Conservation (phyloP, 2,329 filamentous ascomycete species). For the Colletotrichum sp. region DNA sequence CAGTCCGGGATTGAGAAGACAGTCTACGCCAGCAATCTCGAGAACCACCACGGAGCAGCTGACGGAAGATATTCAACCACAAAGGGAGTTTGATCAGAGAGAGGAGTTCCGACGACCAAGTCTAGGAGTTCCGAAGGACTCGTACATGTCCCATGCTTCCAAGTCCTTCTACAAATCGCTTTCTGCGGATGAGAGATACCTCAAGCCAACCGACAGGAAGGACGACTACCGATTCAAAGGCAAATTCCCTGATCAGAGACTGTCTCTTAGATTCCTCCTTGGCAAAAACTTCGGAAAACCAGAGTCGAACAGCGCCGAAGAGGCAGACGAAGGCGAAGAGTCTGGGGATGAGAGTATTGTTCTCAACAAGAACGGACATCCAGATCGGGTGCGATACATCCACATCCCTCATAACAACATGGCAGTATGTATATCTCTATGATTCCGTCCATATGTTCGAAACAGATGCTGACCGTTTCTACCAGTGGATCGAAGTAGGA, state of each 20-base stretch:
- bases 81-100: too few relatives aligned
- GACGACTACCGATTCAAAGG: background rate
- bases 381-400: slow-evolving; percentile 25
- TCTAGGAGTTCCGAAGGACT: too few relatives aligned
- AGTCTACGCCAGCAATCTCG: too few relatives aligned
- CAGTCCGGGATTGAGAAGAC: too few relatives aligned
- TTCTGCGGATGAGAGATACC: background rate
- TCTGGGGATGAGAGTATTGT: too few relatives aligned
- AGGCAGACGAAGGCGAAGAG: too few relatives aligned
- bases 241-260: background rate
- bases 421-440: slow-evolving; percentile 23
- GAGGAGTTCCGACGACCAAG: too few relatives aligned
- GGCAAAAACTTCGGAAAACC: too few relatives aligned
- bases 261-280: background rate
- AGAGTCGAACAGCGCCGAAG: too few relatives aligned
- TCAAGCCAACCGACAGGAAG: background rate
- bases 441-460: too few relatives aligned
- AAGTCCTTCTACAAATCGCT: background rate
- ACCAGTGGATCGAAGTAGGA: slow-evolving; percentile 13
- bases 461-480: background rate
- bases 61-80: too few relatives aligned
- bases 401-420: slow-evolving; percentile 39
- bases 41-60: too few relatives aligned
- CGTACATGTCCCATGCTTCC: background rate
- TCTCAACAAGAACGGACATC: background rate